Percentiles rank a stretch among this genome's conserved stretches.
These are phyloP conservation scores for Diddensiella santjacobensis DNA, from an alignment of 805 yeast species.

Conservation along the genomic window DNA sequence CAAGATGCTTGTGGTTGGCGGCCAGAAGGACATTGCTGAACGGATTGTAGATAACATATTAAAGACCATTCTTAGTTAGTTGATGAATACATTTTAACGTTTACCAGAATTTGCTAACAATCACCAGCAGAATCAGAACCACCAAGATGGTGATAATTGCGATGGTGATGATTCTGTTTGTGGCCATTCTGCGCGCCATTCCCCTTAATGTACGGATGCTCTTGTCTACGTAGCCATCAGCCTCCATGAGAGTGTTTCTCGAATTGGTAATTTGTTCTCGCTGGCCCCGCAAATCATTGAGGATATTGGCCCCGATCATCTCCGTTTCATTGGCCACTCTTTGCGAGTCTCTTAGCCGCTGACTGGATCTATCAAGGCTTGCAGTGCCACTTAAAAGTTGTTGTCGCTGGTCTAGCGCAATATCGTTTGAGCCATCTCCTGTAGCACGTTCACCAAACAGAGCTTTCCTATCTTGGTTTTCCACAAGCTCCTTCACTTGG, in stretches of 20 bases:
- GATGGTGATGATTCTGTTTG: constrained; percentile 84
- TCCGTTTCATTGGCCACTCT: constrained; percentile 92
- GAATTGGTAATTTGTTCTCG: constrained; percentile 87
- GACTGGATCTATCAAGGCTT: constrained; percentile 75
- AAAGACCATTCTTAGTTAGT: constrained; percentile 7
- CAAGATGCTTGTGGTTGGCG: constrained; percentile 24
- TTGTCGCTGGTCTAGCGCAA: constrained; percentile 67
- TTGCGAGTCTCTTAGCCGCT: constrained; percentile 81
- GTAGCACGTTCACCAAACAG: constrained; percentile 59
- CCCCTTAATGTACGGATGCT: constrained; percentile 79
- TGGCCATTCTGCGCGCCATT: constrained; percentile 90
- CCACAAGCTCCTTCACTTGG: constrained; percentile 49
- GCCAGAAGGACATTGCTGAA: constrained; percentile 18
- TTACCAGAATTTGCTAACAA: constrained; percentile 75
- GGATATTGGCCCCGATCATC: constrained; percentile 81
- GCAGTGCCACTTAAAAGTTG: constrained; percentile 74
- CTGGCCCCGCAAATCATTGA: constrained; percentile 85
- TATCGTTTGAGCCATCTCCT: constrained; percentile 31
- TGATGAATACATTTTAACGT: constrained; percentile 2
- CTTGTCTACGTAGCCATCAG: constrained; percentile 89
- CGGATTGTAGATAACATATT: constrained; percentile 21
- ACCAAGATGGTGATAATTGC: constrained; percentile 88
- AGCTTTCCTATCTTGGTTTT: constrained; percentile 66
- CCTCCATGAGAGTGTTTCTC: constrained; percentile 80
- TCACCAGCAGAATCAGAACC: constrained; percentile 72